A percentile compares a stretch with the other conserved stretches of the same genome.
Evolutionary conservation across 106 monocot genomes (phyloP).

Genomic region (Alisma plantagoaquatica): DNA sequence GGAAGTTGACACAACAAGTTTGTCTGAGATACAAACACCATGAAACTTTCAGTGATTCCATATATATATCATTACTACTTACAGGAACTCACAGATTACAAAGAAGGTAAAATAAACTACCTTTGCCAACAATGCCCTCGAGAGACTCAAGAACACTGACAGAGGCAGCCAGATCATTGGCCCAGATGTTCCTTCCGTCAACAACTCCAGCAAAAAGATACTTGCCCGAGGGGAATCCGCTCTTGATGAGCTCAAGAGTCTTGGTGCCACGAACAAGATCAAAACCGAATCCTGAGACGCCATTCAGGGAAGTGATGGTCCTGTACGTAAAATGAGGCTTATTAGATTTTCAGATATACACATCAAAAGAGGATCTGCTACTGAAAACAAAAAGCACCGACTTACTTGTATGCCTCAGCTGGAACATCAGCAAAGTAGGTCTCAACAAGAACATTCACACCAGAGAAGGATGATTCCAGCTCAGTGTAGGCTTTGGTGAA

Average conservation of each 20-base stretch:
- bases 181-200: slow-evolving; percentile 77
- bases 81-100: too few species aligned
- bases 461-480: slow-evolving; percentile 58
- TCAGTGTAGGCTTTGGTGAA: slow-evolving; percentile 72
- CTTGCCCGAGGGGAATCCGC: slow-evolving; percentile 50
- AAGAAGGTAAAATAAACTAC: too few species aligned
- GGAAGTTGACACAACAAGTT: slow-evolving; percentile 74
- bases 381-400: slow-evolving; percentile 6
- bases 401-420: slow-evolving; percentile 68
- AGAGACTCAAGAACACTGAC: slow-evolving; percentile 34
- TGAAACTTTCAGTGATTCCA: too few species aligned
- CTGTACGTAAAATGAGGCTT: too few species aligned
- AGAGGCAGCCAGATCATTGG: slow-evolving; percentile 56
- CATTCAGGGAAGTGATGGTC: slow-evolving; percentile 40
- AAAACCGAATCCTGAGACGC: slow-evolving; percentile 48
- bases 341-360: too few species aligned
- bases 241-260: slow-evolving; percentile 56
- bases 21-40: too few species aligned
- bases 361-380: too few species aligned
- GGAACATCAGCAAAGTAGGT: slow-evolving; percentile 92
- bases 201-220: slow-evolving; percentile 55
- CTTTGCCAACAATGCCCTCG: slow-evolving; percentile 59
- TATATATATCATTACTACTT: too few species aligned
- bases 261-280: slow-evolving; percentile 62
- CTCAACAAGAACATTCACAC: slow-evolving; percentile 66